These are phyloP conservation scores for Bipolaris gigantea DNA, from an alignment of 2,329 filamentous ascomycete genomes.

Conservation along the genomic window DNA sequence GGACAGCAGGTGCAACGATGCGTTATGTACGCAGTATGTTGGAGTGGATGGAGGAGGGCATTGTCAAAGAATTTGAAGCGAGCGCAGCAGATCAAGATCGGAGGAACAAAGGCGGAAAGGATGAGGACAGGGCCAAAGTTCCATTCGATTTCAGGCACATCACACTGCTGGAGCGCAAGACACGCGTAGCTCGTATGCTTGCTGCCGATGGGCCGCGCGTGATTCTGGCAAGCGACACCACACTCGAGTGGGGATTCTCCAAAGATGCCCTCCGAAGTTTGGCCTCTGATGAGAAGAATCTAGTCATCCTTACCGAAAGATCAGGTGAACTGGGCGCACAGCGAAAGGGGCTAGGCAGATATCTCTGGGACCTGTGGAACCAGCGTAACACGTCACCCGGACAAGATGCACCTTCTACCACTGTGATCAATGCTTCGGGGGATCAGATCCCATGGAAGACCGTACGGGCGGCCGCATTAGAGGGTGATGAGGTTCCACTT, in stretches of 20 bases:
- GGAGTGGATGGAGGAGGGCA: constrained; percentile 98
- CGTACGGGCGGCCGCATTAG: constrained; percentile 63
- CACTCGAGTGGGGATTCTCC: constrained; percentile 93
- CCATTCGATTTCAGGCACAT: constrained; percentile 91
- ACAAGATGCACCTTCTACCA: constrained; percentile 46
- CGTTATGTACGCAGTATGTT: constrained; percentile 92
- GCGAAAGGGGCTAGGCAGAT: constrained; percentile 61
- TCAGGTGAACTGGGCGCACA: constrained; percentile 49
- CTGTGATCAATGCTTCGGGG: constrained; percentile 67
- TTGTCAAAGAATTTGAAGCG: constrained; percentile 87
- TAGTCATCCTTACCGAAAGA: constrained; percentile 85
- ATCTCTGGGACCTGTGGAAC: constrained; percentile 67
- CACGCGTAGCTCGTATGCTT: constrained; percentile 73
- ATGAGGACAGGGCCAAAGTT: constrained; percentile 59
- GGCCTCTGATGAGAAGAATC: constrained; percentile 74
- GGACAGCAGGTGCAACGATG: constrained; percentile 85
- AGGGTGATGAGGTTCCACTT: constrained; percentile 73
- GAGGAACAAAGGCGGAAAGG: constrained; percentile 40
- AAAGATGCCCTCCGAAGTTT: constrained; percentile 75
- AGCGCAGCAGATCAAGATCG: constrained; percentile 37
- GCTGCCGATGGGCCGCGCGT: constrained; percentile 63
- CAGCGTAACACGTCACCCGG: constrained; percentile 26
- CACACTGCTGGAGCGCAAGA: constrained; percentile 77
- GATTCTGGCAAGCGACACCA: constrained; percentile 87
- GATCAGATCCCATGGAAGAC: constrained; percentile 33